Evolutionary conservation across 78 protist species (phyloP).

Genomic region (Dictyostelium firmibasis): DNA sequence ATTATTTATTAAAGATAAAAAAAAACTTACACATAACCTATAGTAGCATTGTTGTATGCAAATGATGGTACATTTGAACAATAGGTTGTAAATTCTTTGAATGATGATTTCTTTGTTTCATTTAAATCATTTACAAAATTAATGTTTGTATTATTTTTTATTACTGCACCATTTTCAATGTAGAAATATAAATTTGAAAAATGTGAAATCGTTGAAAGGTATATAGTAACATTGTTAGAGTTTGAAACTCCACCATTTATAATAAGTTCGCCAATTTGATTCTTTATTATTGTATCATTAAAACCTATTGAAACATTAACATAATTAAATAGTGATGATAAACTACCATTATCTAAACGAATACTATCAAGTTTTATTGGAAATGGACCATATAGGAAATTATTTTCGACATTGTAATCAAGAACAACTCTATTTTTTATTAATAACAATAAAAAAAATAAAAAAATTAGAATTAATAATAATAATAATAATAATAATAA

Average conservation of each 20-base stretch:
- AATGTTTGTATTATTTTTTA: neutral
- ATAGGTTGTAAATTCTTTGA: neutral
- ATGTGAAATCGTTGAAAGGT: neutral
- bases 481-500: too few relatives aligned
- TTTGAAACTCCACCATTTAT: neutral
- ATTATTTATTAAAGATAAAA: neutral
- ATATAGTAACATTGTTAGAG: neutral
- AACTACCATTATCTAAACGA: neutral
- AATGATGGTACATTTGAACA: neutral
- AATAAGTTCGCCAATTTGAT: neutral
- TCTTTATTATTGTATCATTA: neutral
- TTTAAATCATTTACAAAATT: neutral
- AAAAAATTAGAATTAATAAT: neutral
- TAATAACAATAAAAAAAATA: neutral
- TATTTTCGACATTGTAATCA: neutral
- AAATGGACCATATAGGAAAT: neutral
- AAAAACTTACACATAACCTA: neutral
- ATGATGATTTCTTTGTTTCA: neutral
- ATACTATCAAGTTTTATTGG: neutral
- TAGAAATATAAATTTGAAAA: neutral
- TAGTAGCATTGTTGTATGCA: neutral
- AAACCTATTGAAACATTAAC: neutral
- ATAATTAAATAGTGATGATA: neutral
- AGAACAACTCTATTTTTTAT: neutral
- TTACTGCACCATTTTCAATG: neutral